Evolutionary conservation across 352 stramenopile genomes (phyloP).

Genomic region (Phytophthora hibernalis): DNA sequence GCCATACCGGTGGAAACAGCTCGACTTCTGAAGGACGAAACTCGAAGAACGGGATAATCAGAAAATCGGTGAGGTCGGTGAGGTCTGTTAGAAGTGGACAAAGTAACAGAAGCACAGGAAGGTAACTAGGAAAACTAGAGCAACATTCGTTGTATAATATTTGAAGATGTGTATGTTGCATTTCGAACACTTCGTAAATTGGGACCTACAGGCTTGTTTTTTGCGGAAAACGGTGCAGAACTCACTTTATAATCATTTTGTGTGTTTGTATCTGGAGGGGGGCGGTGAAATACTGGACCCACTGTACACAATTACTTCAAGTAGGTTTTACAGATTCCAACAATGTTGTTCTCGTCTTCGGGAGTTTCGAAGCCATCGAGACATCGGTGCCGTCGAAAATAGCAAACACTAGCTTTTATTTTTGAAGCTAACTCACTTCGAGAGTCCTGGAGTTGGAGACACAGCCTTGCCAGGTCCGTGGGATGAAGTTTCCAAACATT

Average conservation of each 20-base stretch:
- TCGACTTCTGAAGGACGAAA: neutral
- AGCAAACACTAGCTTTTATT: neutral
- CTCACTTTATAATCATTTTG: no score
- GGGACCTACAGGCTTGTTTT: neutral
- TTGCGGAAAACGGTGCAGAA: no score
- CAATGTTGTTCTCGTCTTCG: constrained; percentile 9
- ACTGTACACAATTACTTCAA: no score
- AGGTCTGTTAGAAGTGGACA: constrained; percentile 11
- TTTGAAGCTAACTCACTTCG: constrained; percentile 1
- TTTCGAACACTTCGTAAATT: no score
- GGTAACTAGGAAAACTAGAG: neutral
- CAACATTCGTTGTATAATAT: no score
- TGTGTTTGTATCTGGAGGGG: no score
- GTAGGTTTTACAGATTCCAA: neutral
- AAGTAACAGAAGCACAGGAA: constrained; percentile 14
- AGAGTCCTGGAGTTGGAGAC: neutral
- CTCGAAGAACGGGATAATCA: constrained; percentile 7
- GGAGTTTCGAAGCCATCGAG: constrained; percentile 2
- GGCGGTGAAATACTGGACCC: no score
- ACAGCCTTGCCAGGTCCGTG: no score
- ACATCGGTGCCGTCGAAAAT: neutral
- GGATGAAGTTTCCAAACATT: constrained; percentile 4
- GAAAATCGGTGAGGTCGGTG: constrained; percentile 9
- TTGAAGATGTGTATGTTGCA: no score
- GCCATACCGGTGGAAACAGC: constrained; percentile 12